Conservation (phyloP, 2,329 filamentous ascomycete species). For the Rhexocercosporidium sp. region DNA sequence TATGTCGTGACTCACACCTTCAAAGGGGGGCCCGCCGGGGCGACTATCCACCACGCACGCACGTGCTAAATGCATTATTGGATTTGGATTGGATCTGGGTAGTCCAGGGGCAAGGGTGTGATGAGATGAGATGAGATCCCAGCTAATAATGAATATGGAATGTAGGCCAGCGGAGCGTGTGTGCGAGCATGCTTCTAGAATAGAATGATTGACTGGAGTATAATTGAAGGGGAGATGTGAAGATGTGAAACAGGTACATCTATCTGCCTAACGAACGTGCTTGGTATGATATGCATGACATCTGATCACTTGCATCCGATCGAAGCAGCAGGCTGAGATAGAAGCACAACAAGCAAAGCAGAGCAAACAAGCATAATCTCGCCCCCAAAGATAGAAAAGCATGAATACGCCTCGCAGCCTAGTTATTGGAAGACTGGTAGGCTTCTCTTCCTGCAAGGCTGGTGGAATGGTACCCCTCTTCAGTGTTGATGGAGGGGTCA, state of each 20-base stretch:
- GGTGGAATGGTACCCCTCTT: constrained; percentile 1
- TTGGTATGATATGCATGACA: neutral
- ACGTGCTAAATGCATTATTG: neutral
- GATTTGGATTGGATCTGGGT: neutral
- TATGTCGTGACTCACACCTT: constrained; percentile 2
- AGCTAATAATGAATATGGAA: too few species aligned
- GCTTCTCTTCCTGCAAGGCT: neutral
- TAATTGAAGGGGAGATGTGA: neutral
- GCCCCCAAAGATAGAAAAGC: neutral
- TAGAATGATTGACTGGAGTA: neutral
- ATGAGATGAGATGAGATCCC: neutral
- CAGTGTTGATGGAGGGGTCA: neutral
- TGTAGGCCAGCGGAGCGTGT: neutral
- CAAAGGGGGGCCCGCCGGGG: neutral
- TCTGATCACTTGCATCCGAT: neutral
- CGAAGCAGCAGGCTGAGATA: neutral
- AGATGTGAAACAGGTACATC: constrained; percentile 9
- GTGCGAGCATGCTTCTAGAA: neutral
- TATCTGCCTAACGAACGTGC: neutral
- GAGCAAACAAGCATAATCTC: neutral
- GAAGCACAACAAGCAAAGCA: neutral
- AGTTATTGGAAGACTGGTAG: neutral
- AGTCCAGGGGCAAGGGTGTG: neutral
- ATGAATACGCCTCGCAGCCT: constrained; percentile 10
- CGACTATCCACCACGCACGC: too few species aligned